Evolutionary conservation across 768 basidiomycete genomes (phyloP).

Genomic region (Paxillus ammoniavirescens): DNA sequence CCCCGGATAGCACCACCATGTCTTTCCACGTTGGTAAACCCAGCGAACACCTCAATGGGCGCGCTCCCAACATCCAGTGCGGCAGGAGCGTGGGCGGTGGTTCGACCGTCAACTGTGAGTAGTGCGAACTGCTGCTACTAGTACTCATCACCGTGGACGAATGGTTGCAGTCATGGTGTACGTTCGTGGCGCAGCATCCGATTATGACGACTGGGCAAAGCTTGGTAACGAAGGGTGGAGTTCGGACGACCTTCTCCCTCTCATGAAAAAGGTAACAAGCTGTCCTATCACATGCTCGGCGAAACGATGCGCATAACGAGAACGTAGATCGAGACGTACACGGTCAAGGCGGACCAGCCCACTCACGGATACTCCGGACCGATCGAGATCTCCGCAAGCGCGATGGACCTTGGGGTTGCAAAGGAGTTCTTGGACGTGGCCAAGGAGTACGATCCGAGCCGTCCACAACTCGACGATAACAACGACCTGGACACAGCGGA

Average conservation of each 20-base stretch:
- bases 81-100: slow-evolving; percentile 28
- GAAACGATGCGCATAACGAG: not conserved
- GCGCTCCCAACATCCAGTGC: slow-evolving; percentile 10
- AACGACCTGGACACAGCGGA: slow-evolving; percentile 40
- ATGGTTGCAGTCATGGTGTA: slow-evolving; percentile 15
- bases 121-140: not conserved
- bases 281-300: not conserved
- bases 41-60: slow-evolving; percentile 12
- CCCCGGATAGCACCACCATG: slow-evolving; percentile 16
- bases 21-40: slow-evolving; percentile 10
- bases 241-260: slow-evolving; percentile 23
- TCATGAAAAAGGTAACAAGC: slow-evolving; percentile 21
- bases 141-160: not conserved
- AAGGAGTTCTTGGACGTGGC: slow-evolving; percentile 49
- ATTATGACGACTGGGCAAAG: slow-evolving; percentile 28
- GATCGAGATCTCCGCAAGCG: slow-evolving; percentile 21
- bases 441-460: slow-evolving; percentile 45
- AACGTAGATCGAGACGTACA: slow-evolving; percentile 33
- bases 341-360: slow-evolving; percentile 19
- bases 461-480: slow-evolving; percentile 42
- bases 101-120: slow-evolving; percentile 21
- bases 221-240: slow-evolving; percentile 25
- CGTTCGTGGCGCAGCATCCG: slow-evolving; percentile 23
- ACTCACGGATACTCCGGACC: slow-evolving; percentile 39
- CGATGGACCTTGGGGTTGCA: slow-evolving; percentile 15